Evolutionary conservation across 768 basidiomycete genomes (phyloP).

Genomic region (Lentinula aciculospora): DNA sequence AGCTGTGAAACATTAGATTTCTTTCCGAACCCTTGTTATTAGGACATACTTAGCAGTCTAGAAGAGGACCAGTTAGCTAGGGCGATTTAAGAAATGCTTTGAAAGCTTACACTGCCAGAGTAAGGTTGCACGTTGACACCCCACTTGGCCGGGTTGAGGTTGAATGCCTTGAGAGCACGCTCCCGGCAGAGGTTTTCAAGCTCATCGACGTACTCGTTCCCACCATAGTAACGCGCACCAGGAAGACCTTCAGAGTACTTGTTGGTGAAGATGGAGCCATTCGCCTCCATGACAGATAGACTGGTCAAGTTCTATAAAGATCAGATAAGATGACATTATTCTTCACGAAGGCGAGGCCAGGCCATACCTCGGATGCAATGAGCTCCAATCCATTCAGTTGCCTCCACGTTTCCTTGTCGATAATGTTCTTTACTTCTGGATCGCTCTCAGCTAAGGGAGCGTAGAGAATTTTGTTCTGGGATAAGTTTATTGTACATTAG

Average conservation of each 20-base stretch:
- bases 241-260: conserved; percentile 99
- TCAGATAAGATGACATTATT: not conserved
- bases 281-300: conserved; percentile 93
- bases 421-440: conserved; percentile 93
- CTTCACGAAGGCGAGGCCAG: conserved; percentile 1
- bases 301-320: conserved; percentile 85
- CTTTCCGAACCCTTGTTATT: not conserved
- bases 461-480: conserved; percentile 90
- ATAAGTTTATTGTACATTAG: not conserved
- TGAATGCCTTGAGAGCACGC: conserved; percentile 93
- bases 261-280: conserved; percentile 97
- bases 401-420: conserved; percentile 98
- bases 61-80: not conserved
- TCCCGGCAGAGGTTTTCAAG: conserved; percentile 92
- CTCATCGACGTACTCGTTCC: conserved; percentile 97
- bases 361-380: conserved; percentile 91
- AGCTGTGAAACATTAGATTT: conserved; percentile 41
- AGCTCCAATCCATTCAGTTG: conserved; percentile 97
- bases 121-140: conserved; percentile 99
- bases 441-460: conserved; percentile 84
- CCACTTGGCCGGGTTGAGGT: conserved; percentile 90
- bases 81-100: no score
- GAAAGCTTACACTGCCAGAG: conserved; percentile 77
- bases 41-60: conserved; percentile 81
- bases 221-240: conserved; percentile 94